Conservation (phyloP, 371 early-diverging fungal genomes). For the Fennellomyces sp. region DNA sequence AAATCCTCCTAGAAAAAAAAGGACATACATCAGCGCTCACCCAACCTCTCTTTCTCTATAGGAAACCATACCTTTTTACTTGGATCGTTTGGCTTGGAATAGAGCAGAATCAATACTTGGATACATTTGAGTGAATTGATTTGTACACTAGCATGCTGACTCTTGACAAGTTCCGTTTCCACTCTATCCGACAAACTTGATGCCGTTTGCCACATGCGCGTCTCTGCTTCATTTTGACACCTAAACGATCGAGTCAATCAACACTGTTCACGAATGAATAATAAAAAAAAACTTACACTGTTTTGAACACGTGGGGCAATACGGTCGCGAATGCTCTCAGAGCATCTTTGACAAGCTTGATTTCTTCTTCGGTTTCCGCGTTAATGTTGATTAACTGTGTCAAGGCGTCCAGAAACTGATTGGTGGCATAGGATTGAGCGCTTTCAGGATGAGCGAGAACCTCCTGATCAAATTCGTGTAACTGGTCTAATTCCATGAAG, state of each 20-base stretch:
- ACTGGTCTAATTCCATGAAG: slow-evolving; percentile 20
- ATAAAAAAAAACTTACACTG: slow-evolving; percentile 33
- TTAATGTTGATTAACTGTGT: slow-evolving; percentile 20
- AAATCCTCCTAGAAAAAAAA: slow-evolving; percentile 25
- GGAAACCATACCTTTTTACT: slow-evolving; percentile 14
- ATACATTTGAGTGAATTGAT: slow-evolving; percentile 47
- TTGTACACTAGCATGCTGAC: slow-evolving; percentile 42
- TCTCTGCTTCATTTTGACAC: slow-evolving; percentile 50
- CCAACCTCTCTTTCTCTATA: neutral
- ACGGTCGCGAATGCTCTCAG: slow-evolving; percentile 45
- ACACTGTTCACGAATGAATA: neutral
- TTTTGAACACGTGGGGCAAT: slow-evolving; percentile 39
- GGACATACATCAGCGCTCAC: neutral
- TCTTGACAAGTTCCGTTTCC: slow-evolving; percentile 20
- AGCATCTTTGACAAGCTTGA: slow-evolving; percentile 37
- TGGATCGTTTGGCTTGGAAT: slow-evolving; percentile 26
- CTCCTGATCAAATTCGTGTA: slow-evolving; percentile 41
- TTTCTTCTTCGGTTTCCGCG: slow-evolving; percentile 25
- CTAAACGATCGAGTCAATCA: slow-evolving; percentile 29
- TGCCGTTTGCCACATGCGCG: slow-evolving; percentile 42
- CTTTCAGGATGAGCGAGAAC: slow-evolving; percentile 28
- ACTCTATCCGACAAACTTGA: slow-evolving; percentile 25
- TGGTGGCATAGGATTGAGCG: slow-evolving; percentile 44
- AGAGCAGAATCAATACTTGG: slow-evolving; percentile 40
- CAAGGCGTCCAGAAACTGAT: slow-evolving; percentile 38